Percentiles rank a stretch among this genome's conserved stretches.
Evolutionary conservation across 352 stramenopile species (phyloP).

Genomic region (Phytophthora cactorum): DNA sequence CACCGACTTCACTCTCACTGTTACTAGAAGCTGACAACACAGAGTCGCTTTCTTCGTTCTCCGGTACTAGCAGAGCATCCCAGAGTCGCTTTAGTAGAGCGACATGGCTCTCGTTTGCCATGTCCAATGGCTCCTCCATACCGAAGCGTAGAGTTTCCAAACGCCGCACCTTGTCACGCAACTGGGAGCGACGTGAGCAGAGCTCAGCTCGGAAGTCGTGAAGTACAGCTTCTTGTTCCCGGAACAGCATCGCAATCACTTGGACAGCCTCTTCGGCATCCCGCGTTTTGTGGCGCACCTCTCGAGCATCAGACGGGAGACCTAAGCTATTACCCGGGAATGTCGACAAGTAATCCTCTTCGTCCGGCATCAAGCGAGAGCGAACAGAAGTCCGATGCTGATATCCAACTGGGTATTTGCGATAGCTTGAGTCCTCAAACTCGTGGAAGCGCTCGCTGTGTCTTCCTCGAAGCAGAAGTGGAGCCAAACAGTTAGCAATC

Average conservation of each 20-base stretch:
- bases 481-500: slow-evolving; percentile 67
- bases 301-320: slow-evolving; percentile 42
- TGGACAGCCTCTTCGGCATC: slow-evolving; percentile 74
- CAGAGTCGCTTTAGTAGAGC: slow-evolving; percentile 74
- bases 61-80: slow-evolving; percentile 52
- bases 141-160: slow-evolving; percentile 78
- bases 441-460: slow-evolving; percentile 64
- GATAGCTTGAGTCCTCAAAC: slow-evolving; percentile 68
- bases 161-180: slow-evolving; percentile 70
- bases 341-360: slow-evolving; percentile 43
- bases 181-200: slow-evolving; percentile 38
- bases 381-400: slow-evolving; percentile 59
- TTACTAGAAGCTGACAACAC: slow-evolving; percentile 23
- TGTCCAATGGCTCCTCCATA: slow-evolving; percentile 73
- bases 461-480: slow-evolving; percentile 61
- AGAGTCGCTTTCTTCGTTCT: slow-evolving; percentile 32
- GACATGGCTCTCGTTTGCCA: slow-evolving; percentile 56
- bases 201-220: slow-evolving; percentile 71
- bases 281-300: slow-evolving; percentile 59
- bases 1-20: slow-evolving; percentile 31
- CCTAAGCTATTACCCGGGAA: slow-evolving; percentile 45
- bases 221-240: slow-evolving; percentile 61
- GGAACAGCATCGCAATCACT: slow-evolving; percentile 69
- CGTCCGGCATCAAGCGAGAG: slow-evolving; percentile 56
- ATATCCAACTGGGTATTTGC: slow-evolving; percentile 80